Conservation (phyloP, 2,329 filamentous ascomycete species). For the Penicillium sp. region DNA sequence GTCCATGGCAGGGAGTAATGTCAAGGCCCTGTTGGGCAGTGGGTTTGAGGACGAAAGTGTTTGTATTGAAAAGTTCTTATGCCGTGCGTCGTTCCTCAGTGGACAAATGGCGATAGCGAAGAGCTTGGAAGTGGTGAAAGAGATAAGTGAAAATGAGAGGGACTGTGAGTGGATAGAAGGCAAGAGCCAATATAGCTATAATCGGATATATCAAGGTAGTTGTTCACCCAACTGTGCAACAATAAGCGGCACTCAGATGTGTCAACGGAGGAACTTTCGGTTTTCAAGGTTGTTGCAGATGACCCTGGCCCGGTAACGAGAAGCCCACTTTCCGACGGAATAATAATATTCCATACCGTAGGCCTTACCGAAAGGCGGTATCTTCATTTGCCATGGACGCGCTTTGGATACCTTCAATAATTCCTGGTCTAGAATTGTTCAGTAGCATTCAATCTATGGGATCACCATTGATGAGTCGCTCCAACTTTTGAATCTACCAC, state of each 20-base stretch:
- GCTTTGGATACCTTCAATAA: slow-evolving; percentile 25
- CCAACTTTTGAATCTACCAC: neutral
- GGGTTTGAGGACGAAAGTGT: neutral
- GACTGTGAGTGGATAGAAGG: neutral
- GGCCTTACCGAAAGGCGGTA: neutral
- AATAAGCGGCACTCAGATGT: slow-evolving; percentile 10
- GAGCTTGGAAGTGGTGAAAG: neutral
- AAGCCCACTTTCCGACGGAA: slow-evolving; percentile 35
- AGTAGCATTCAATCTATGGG: slow-evolving; percentile 5
- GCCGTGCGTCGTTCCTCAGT: slow-evolving; percentile 1
- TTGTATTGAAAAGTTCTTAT: neutral
- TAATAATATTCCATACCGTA: slow-evolving; percentile 21
- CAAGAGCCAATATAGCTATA: neutral
- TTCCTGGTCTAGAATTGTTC: slow-evolving; percentile 17
- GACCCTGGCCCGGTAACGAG: slow-evolving; percentile 39
- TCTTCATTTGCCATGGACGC: slow-evolving; percentile 20
- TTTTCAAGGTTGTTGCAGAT: slow-evolving; percentile 22
- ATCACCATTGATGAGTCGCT: neutral
- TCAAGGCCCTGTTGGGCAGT: neutral
- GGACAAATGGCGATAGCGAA: neutral
- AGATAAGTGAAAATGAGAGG: neutral
- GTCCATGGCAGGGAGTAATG: slow-evolving; percentile 49
- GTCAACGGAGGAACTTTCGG: slow-evolving; percentile 6
- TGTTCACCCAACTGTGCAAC: neutral
- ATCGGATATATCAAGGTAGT: neutral